A percentile compares a stretch with the other conserved stretches of the same genome.
phyloP scores from a whole-genome alignment of 2,329 filamentous ascomycete species.

The Clonostachys byssicola region DNA sequence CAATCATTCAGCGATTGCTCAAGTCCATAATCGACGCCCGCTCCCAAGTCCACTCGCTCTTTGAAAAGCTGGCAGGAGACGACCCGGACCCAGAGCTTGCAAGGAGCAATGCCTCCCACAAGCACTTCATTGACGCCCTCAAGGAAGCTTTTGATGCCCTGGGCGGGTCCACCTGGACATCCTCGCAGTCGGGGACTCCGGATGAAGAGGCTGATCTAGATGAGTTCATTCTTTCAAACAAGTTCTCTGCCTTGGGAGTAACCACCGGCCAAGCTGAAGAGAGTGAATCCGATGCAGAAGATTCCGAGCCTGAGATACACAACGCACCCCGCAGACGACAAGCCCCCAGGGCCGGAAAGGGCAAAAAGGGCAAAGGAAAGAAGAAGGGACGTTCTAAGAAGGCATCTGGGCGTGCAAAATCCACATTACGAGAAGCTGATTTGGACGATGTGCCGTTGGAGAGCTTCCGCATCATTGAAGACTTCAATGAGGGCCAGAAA shows the following conservation, averaged over 20 bases:
- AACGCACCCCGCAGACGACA: too few relatives aligned
- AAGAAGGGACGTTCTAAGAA: slow-evolving; percentile 25
- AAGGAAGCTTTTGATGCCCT: neutral
- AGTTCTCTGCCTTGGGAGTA: neutral
- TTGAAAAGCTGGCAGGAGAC: slow-evolving; percentile 18
- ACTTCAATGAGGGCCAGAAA: slow-evolving; percentile 2
- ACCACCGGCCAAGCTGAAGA: neutral
- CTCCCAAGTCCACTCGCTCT: slow-evolving; percentile 16
- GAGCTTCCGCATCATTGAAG: slow-evolving; percentile 35
- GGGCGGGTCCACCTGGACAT: neutral
- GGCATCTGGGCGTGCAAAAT: slow-evolving; percentile 2
- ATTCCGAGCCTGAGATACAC: slow-evolving; percentile 1
- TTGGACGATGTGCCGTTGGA: slow-evolving; percentile 23
- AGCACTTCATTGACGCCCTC: neutral
- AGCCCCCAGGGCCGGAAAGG: too few relatives aligned
- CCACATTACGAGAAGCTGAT: neutral
- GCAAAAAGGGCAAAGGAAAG: slow-evolving; percentile 25
- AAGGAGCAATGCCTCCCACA: neutral
- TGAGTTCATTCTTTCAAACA: neutral
- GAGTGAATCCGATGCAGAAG: neutral
- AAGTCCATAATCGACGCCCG: slow-evolving; percentile 29
- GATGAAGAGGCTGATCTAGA: neutral
- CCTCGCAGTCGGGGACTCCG: neutral
- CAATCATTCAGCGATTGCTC: slow-evolving; percentile 27
- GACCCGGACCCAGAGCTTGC: neutral